Percentiles rank a stretch among this genome's conserved stretches.
Conservation (phyloP, 2,329 filamentous ascomycete genomes). For the Fusarium dlaminii region DNA sequence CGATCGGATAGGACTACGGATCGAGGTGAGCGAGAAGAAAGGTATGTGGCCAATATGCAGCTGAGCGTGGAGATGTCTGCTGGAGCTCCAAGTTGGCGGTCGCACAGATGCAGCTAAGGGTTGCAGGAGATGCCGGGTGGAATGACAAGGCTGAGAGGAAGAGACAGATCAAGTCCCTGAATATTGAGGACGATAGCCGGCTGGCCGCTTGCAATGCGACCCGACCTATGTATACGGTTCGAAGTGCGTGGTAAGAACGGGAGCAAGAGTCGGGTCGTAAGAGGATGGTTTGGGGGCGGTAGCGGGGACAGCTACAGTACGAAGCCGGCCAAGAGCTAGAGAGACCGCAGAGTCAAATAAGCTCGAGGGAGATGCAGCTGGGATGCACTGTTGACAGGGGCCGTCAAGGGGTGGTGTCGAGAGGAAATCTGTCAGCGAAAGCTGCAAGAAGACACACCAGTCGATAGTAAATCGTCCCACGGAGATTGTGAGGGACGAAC, state of each 20-base stretch:
- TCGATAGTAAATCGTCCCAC: conserved; percentile 1
- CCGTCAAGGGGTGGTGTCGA: background rate
- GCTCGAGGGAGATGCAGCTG: conserved; percentile 24
- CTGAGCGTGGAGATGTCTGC: conserved; percentile 18
- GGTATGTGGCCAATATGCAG: conserved; percentile 28
- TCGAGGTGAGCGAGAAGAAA: conserved; percentile 26
- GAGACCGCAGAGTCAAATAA: conserved; percentile 13
- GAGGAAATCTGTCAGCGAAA: background rate
- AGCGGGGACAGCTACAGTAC: conserved; percentile 18
- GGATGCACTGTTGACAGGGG: conserved; percentile 25
- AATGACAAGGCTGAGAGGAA: conserved; percentile 12
- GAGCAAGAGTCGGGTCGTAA: conserved; percentile 34
- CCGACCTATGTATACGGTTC: conserved; percentile 35
- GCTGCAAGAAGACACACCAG: background rate
- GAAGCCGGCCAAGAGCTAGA: conserved; percentile 19
- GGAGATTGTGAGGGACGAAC: conserved; percentile 19
- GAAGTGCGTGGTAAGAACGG: conserved; percentile 26
- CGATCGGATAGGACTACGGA: conserved; percentile 6
- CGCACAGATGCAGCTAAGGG: conserved; percentile 23
- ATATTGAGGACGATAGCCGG: conserved; percentile 25
- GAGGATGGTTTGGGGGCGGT: conserved; percentile 39
- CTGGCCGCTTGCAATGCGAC: conserved; percentile 47
- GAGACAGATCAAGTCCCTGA: conserved; percentile 17
- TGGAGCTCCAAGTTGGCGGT: conserved; percentile 21
- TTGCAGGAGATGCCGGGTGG: conserved; percentile 10